Evolutionary conservation across 2,329 filamentous ascomycete species (phyloP).

Genomic region (Fusarium nodosum): DNA sequence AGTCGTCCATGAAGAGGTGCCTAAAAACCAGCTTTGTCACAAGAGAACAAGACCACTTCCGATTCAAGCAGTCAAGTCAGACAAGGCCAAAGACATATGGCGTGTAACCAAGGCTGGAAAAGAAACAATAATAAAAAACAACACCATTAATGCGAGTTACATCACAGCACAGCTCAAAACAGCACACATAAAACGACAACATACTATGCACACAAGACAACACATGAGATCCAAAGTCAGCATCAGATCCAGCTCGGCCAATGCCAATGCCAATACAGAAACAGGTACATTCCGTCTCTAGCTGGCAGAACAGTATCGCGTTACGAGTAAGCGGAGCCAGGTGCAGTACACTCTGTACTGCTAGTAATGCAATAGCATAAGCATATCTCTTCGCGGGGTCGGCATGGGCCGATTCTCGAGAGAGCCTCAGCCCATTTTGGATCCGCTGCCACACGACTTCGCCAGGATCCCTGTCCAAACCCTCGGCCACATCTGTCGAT

Average conservation of each 20-base stretch:
- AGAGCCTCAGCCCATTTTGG: conserved; percentile 55
- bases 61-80: conserved; percentile 23
- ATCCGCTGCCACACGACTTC: conserved; percentile 54
- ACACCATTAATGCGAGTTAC: conserved; percentile 30
- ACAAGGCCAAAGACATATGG: conserved; percentile 1
- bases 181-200: conserved; percentile 29
- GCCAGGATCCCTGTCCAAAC: conserved; percentile 51
- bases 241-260: conserved; percentile 25
- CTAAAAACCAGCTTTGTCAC: conserved; percentile 26
- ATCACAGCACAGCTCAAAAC: conserved; percentile 29
- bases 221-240: conserved; percentile 31
- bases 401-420: conserved; percentile 55
- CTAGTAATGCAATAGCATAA: conserved; percentile 44
- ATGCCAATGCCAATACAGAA: conserved; percentile 31
- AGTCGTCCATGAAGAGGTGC: conserved; percentile 17
- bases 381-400: conserved; percentile 52
- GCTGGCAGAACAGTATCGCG: conserved; percentile 1
- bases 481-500: conserved; percentile 51
- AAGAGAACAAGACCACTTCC: conserved; percentile 27
- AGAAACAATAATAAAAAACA: conserved; percentile 31
- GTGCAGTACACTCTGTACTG: conserved; percentile 10
- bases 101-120: conserved; percentile 28
- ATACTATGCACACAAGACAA: conserved; percentile 36
- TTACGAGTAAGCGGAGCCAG: conserved; percentile 5
- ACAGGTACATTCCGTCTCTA: conserved; percentile 9